Base-by-base conservation (phyloP, 73 alveolate species). In the Urostyla sp. region DNA sequence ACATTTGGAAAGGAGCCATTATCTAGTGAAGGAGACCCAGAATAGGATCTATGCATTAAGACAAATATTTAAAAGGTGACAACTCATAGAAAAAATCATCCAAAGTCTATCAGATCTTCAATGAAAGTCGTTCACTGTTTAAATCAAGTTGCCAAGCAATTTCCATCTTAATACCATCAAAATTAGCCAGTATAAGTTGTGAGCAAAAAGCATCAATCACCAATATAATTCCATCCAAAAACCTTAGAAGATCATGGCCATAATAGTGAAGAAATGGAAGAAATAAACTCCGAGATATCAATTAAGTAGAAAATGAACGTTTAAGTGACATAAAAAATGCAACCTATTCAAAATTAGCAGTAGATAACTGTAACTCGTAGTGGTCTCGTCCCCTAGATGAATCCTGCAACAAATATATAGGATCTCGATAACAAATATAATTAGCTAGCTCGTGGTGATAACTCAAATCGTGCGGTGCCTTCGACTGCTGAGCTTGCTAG, bases 21-120 rank as follows among this genome's bases (percentile, higher is more conserved):
- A 18, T 59, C 66, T 20, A 31, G 43, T 13, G 80, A 66, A 27
- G 80, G 80, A 43, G 80, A 66, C 43, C 80, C 80, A 66, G 16
- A n/a, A 1, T 5, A 8, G 28, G 80, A 66, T 66, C 27, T 66
- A 18, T 66, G 80, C 44, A 2, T 66, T 27, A 66, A 66, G 37
- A 44, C 60, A 40, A 40, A 37, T 20, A 44, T 66, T 7, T 49
- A 37, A n/a, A 63, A 43, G 5, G 27, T 66, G 5, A 66, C 59
- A 24, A 44, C 44, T 66, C 80, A 66, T 28, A 66, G 80, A 26
- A 6, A 32, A 44, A 27, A 40, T 5, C n/a, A 44, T 20, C 46
- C 80, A 20, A 6, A 66, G 2, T 8, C 15, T 18, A 1, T 66
- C 34, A 66, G 44, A 23, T 2, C 63, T 16, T 7, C 61, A 43